phyloP scores from a whole-genome alignment of 2,329 filamentous ascomycete genomes.

The Massarina eburnea region DNA sequence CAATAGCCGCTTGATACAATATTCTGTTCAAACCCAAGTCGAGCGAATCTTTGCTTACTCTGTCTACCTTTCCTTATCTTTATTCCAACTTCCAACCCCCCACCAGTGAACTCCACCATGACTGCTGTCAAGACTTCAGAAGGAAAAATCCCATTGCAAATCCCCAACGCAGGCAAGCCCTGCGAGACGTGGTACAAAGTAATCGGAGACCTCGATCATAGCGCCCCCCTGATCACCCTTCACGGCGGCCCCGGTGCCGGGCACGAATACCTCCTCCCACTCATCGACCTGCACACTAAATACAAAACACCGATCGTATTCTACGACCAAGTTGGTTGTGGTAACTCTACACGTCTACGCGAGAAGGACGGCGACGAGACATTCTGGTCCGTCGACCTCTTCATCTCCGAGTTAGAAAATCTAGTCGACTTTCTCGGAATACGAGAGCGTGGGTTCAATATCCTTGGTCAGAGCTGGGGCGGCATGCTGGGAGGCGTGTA shows the following conservation, averaged over 20 bases:
- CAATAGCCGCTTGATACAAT: no score
- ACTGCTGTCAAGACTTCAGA: no score
- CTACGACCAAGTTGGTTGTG: slow-evolving; percentile 59
- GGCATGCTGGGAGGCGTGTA: slow-evolving; percentile 53
- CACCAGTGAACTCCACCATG: no score
- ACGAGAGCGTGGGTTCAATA: slow-evolving; percentile 37
- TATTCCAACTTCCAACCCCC: no score
- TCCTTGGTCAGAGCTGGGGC: slow-evolving; percentile 57
- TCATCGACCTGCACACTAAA: slow-evolving; percentile 42
- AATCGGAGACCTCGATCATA: slow-evolving; percentile 24
- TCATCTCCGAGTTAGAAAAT: slow-evolving; percentile 54
- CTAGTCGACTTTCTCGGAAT: slow-evolving; percentile 48
- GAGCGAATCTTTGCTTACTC: no score
- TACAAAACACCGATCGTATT: slow-evolving; percentile 51
- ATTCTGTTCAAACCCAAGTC: no score
- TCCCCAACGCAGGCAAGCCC: no score
- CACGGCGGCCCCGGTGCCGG: slow-evolving; percentile 45
- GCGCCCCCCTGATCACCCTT: slow-evolving; percentile 24
- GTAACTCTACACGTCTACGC: slow-evolving; percentile 51
- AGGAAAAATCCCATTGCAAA: no score
- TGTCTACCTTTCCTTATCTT: no score
- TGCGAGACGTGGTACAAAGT: slow-evolving; percentile 41
- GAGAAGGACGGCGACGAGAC: slow-evolving; percentile 47
- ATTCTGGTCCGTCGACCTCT: slow-evolving; percentile 55
- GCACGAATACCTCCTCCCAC: slow-evolving; percentile 33